phyloP scores from a whole-genome alignment of 345 rosid species.

The Gossypium thurberi region DNA sequence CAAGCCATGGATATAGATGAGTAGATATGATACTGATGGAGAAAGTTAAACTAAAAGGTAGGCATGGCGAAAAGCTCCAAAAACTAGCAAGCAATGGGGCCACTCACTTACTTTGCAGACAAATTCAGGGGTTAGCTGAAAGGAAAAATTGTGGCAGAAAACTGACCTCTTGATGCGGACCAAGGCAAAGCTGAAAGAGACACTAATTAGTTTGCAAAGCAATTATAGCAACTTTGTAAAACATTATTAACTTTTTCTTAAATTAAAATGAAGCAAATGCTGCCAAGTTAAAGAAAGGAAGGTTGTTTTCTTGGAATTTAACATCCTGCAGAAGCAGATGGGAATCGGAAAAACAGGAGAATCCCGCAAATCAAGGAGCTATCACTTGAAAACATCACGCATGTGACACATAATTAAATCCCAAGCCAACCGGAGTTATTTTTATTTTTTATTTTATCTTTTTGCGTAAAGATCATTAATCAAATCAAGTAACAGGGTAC shows the following conservation, averaged over 20 bases:
- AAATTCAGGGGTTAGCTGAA: constrained; percentile 4
- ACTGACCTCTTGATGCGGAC: constrained; percentile 16
- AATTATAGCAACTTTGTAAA: not conserved
- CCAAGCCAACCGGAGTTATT: not conserved
- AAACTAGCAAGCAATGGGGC: not conserved
- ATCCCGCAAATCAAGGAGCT: constrained; percentile 13
- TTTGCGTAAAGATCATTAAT: not conserved
- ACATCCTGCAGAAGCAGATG: not conserved
- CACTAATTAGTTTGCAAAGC: not conserved
- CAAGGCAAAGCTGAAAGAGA: constrained; percentile 13
- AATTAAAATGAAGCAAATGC: not conserved
- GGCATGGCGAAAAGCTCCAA: not conserved
- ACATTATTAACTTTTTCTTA: not conserved
- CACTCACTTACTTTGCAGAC: constrained; percentile 11
- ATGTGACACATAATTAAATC: not conserved
- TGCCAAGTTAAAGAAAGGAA: not conserved
- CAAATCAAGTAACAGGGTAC: constrained; percentile 2
- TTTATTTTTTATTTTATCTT: not conserved
- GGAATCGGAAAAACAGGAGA: not conserved
- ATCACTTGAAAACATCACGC: not conserved
- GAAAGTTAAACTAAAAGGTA: not conserved
- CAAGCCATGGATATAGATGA: not conserved
- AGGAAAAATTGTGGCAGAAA: constrained; percentile 12
- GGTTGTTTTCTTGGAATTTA: constrained; percentile 1
- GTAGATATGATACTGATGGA: not conserved